Percentiles rank a stretch among this genome's conserved stretches.
Evolutionary conservation across 2,329 filamentous ascomycete species (phyloP).

Genomic region (Dendryphion nanum): DNA sequence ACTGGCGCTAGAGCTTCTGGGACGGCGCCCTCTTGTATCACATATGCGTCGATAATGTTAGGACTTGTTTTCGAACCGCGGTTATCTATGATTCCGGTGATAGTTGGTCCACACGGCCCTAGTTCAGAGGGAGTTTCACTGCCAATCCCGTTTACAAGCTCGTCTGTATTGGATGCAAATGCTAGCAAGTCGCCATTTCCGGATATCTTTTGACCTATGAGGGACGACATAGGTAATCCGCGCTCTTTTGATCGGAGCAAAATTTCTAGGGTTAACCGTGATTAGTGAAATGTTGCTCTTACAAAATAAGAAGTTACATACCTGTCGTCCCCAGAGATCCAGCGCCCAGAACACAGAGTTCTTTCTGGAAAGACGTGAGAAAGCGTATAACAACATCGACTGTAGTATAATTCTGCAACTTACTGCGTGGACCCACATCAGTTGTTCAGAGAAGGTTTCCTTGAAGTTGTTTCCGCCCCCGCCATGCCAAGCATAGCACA

Average conservation of each 20-base stretch:
- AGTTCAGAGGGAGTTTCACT: conserved; percentile 49
- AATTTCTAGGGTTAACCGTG: too few relatives aligned
- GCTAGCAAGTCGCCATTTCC: conserved; percentile 67
- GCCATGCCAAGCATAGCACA: conserved; percentile 66
- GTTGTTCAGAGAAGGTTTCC: conserved; percentile 55
- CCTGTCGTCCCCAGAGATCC: conserved; percentile 63
- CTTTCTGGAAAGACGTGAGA: conserved; percentile 25
- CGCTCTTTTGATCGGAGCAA: conserved; percentile 35
- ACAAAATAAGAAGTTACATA: too few relatives aligned
- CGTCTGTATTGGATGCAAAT: conserved; percentile 63
- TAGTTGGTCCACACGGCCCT: conserved; percentile 60
- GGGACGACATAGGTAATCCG: conserved; percentile 58
- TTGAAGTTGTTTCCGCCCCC: conserved; percentile 56
- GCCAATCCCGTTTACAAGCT: conserved; percentile 58
- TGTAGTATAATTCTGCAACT: too few relatives aligned
- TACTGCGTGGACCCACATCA: conserved; percentile 65
- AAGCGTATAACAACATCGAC: not conserved
- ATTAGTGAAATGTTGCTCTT: too few relatives aligned
- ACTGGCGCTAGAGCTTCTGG: conserved; percentile 57
- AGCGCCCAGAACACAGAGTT: conserved; percentile 66
- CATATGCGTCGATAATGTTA: conserved; percentile 59
- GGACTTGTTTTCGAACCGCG: conserved; percentile 44
- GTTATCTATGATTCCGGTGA: conserved; percentile 63
- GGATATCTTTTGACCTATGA: conserved; percentile 50
- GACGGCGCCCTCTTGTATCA: conserved; percentile 64